Evolutionary conservation across 306 rosid genomes (phyloP), one percentile per base, ranked within the genome.

Genomic region (Heteromeles arbutifolia): DNA sequence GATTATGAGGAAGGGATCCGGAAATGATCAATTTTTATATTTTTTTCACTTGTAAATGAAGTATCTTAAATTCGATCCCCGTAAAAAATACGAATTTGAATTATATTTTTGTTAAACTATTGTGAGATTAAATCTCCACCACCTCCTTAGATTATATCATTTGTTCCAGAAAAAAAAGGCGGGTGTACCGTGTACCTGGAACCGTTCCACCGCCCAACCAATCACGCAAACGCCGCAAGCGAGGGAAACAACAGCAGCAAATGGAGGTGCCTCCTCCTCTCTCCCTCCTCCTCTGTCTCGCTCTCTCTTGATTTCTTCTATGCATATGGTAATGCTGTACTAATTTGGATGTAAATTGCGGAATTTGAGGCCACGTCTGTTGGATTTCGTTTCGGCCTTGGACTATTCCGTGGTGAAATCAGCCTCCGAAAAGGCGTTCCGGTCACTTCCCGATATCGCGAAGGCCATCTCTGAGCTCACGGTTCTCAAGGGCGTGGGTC

Each of bases 401-500:
- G 96, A 92, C 28, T 96, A 95, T 8, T 78, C 62, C 11, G 70
- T 56, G 6, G 92, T 95, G 80, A 85, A 87, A 79, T 74, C 82
- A 15, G 89, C 87, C 45, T 90, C 96, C 7, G 58, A 79, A 83
- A 92, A 87, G 65, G 96, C 96, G 3, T 89, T 95, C 25, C 68
- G 68, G 82, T 77, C 88, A 39, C 93, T 95, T 58, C 93, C 97
- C 3, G 95, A 94, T 77, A 8, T 94, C 26, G 78, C 87, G 21
- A 88, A 86, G 81, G 97, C 95, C 2, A 62, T 91, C 24, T 54
- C 90, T 9, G 97, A 91, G 79, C 90, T 94, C n/a, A 86, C 85
- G 0, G 87, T 77, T 45, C 90, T 92, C 74, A 90, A 94, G 80
- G 97, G 97, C 22, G 91, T 94, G 15, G 98, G 96, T 73, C 91